Conservation (phyloP, 441 rosid genomes). For the Brassica hybrid region DNA sequence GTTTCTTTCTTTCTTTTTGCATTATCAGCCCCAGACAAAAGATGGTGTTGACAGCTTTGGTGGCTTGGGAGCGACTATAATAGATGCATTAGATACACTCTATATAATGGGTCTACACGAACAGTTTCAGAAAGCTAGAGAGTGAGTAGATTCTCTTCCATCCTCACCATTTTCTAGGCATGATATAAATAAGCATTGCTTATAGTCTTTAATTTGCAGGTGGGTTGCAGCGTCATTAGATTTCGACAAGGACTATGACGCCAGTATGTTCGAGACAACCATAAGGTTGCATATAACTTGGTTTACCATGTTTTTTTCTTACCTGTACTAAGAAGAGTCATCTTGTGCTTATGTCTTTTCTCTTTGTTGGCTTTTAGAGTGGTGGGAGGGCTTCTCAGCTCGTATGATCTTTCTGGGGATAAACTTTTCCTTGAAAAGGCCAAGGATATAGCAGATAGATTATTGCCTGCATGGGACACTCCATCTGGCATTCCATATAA, state of each 20-base stretch:
- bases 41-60: constrained; percentile 94
- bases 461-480: constrained; percentile 96
- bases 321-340: constrained; percentile 30
- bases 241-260: constrained; percentile 91
- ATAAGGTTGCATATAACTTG: constrained; percentile 99
- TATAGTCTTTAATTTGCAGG: constrained; percentile 55
- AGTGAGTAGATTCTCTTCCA: constrained; percentile 60
- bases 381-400: constrained; percentile 98
- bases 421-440: constrained; percentile 90
- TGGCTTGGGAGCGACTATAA: constrained; percentile 94
- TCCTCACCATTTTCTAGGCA: background rate
- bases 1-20: background rate
- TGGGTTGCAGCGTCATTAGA: constrained; percentile 95
- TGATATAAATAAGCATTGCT: background rate
- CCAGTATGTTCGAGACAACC: constrained; percentile 99
- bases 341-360: constrained; percentile 10
- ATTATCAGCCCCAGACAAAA: constrained; percentile 80
- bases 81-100: constrained; percentile 92
- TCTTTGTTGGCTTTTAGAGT: constrained; percentile 63
- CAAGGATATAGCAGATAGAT: constrained; percentile 90
- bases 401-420: constrained; percentile 94
- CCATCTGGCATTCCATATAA: constrained; percentile 89
- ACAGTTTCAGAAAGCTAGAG: constrained; percentile 90
- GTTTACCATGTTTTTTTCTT: constrained; percentile 54
- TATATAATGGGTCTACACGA: constrained; percentile 95